Percentiles rank a stretch among this genome's conserved stretches.
Conservation (phyloP, 257 asterid species). For the Cynanchum wilfordii region DNA sequence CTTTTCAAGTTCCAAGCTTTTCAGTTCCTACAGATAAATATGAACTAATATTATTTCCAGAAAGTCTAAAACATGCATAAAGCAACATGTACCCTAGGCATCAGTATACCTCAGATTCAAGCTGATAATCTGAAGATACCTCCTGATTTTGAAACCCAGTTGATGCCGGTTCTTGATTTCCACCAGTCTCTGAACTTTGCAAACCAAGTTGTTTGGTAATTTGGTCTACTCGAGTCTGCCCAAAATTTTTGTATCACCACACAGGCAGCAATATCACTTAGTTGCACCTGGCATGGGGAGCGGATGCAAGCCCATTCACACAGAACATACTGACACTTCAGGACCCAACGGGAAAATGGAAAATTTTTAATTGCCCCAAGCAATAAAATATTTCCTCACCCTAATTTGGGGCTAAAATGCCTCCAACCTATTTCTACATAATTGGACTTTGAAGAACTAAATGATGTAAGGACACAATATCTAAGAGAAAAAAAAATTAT, state of each 20-base stretch:
- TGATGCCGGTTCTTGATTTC: slow-evolving; percentile 30
- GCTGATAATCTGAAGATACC: slow-evolving; percentile 38
- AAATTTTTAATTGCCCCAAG: slow-evolving; percentile 33
- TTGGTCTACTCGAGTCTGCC: slow-evolving; percentile 87
- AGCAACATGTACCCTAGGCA: slow-evolving; percentile 16
- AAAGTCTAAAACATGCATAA: slow-evolving; percentile 18
- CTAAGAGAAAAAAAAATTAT: not conserved
- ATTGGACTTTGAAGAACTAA: slow-evolving; percentile 6
- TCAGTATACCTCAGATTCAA: slow-evolving; percentile 27
- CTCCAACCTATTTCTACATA: slow-evolving; percentile 20
- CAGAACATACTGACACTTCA: slow-evolving; percentile 39
- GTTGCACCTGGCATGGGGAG: slow-evolving; percentile 50
- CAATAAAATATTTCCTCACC: slow-evolving; percentile 29
- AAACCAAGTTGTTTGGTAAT: slow-evolving; percentile 61
- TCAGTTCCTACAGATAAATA: slow-evolving; percentile 39
- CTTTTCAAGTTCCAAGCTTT: slow-evolving; percentile 66
- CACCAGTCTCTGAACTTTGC: slow-evolving; percentile 48
- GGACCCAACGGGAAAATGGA: slow-evolving; percentile 39
- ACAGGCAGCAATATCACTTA: slow-evolving; percentile 66
- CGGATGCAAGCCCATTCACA: slow-evolving; percentile 53
- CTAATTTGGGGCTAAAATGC: slow-evolving; percentile 26
- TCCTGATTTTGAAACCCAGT: slow-evolving; percentile 27
- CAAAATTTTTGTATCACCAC: slow-evolving; percentile 63
- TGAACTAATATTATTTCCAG: slow-evolving; percentile 16
- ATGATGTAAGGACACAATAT: not conserved